Evolutionary conservation across 768 basidiomycete genomes (phyloP), one percentile per base, ranked within the genome.

Genomic region (Lepiota brunneoincarnata): DNA sequence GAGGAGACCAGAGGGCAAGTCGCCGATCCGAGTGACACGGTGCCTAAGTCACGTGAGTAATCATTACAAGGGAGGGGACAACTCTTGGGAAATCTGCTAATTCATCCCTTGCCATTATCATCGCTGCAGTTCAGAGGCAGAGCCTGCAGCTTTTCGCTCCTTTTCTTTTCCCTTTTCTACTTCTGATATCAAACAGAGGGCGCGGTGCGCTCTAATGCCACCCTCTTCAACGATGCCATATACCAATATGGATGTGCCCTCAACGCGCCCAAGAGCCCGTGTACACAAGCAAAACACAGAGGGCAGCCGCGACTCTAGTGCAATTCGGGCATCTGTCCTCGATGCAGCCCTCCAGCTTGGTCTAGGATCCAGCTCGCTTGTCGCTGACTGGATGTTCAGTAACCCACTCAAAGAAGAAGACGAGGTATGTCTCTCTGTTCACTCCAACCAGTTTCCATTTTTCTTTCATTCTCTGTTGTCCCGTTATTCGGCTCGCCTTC

Each of bases 341-440:
- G 86, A 90, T 62, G 84, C 77, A 6, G 88, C 87, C 6, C 74
- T 89, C 36, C 72, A 87, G 63, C 77, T 90, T 11, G 88, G 88
- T 2, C 64, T 89, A 17, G 78, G 79, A 28, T 75, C 69, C 31
- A 87, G 79, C 57, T 72, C 76, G 15, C 74, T 81, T 23, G 81
- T 89, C 17, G 78, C 85, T 4, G 73, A 84, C 56, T 87, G 87
- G 83, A 87, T 90, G 64, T 89, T 89, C 66, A 83, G 80, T 54
- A 81, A 84, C 42, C 69, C 82, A 1, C 59, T 81, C 23, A 71
- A 74, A 38, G 84, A 79, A 56, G 85, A 83, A 53, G 84, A 75
- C 49, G 75, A 66, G 52, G 71, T 71, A 48, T 41, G 64, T 55
- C 40, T 31, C 5, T 39, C 12, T 20, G 24, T 31, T 52, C 36